Conservation (phyloP, 2,329 filamentous ascomycete species). For the Hypocrella siamensis region DNA sequence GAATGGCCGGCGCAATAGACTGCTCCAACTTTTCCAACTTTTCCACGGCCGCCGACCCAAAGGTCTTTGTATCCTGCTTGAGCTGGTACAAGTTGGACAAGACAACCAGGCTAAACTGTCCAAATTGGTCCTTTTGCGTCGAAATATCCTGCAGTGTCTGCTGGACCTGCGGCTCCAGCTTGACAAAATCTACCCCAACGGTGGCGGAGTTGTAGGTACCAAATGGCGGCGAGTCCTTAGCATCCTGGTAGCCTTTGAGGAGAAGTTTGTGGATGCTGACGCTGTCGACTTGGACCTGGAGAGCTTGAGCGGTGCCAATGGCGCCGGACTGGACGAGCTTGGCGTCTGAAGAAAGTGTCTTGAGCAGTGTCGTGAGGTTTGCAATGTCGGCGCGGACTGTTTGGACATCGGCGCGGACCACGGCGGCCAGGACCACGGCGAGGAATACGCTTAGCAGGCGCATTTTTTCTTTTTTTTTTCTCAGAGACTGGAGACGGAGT, state of each 20-base stretch:
- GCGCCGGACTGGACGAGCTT: slow-evolving; percentile 1
- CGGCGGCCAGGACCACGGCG: neutral
- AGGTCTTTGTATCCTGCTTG: neutral
- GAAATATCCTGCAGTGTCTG: neutral
- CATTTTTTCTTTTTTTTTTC: too few species aligned
- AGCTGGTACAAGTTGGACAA: slow-evolving; percentile 2
- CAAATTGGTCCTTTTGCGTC: neutral
- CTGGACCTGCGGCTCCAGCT: slow-evolving; percentile 1
- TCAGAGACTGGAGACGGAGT: too few species aligned
- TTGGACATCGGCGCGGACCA: neutral
- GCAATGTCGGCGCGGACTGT: slow-evolving; percentile 1
- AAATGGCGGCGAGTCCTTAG: slow-evolving; percentile 1
- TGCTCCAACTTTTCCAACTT: slow-evolving; percentile 1
- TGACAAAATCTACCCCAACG: slow-evolving; percentile 1
- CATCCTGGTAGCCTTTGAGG: neutral
- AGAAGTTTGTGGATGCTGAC: slow-evolving; percentile 2
- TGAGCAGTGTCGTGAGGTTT: neutral
- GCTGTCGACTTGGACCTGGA: slow-evolving; percentile 1
- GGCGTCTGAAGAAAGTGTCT: neutral
- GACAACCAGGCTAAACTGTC: slow-evolving; percentile 1
- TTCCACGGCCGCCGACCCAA: neutral
- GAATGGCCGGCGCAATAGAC: neutral
- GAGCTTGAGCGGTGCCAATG: slow-evolving; percentile 1
- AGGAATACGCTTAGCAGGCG: neutral
- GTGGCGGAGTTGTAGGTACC: neutral